Evolutionary conservation across 225 moss, liverwort and hornwort species (phyloP).

Genomic region (Thuidium tamariscinum): DNA sequence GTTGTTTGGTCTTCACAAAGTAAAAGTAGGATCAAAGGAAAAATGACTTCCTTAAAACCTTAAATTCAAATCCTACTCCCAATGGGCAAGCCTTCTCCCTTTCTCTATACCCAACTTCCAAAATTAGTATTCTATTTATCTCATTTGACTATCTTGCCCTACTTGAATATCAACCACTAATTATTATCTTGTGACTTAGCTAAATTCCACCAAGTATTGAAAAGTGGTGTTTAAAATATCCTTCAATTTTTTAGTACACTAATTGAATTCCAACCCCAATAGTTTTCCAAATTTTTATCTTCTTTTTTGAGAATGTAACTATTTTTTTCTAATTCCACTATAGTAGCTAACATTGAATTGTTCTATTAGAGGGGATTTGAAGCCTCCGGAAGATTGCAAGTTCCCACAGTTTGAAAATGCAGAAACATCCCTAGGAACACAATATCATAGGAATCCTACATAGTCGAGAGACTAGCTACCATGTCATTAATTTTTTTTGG

Average conservation of each 20-base stretch:
- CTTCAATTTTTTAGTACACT: not conserved
- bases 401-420: no score
- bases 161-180: not conserved
- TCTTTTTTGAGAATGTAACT: not conserved
- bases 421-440: no score
- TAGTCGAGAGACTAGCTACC: no score
- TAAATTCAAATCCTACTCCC: rapidly evolving
- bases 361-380: no score
- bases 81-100: rapidly evolving
- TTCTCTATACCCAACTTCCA: rapidly evolving
- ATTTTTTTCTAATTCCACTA: not conserved
- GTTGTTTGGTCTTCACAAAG: not conserved
- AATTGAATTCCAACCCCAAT: rapidly evolving
- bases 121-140: not conserved
- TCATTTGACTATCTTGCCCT: rapidly evolving
- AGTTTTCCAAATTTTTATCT: not conserved
- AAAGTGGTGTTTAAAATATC: not conserved
- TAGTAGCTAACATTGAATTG: no score
- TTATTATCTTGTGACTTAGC: rapidly evolving
- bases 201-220: not conserved
- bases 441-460: no score
- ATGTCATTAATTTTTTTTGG: no score
- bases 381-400: no score
- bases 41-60: not conserved
- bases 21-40: rapidly evolving